Percentiles rank a stretch among this genome's conserved stretches.
Conservation (phyloP, 768 basidiomycete species). For the Daedalea quercina region DNA sequence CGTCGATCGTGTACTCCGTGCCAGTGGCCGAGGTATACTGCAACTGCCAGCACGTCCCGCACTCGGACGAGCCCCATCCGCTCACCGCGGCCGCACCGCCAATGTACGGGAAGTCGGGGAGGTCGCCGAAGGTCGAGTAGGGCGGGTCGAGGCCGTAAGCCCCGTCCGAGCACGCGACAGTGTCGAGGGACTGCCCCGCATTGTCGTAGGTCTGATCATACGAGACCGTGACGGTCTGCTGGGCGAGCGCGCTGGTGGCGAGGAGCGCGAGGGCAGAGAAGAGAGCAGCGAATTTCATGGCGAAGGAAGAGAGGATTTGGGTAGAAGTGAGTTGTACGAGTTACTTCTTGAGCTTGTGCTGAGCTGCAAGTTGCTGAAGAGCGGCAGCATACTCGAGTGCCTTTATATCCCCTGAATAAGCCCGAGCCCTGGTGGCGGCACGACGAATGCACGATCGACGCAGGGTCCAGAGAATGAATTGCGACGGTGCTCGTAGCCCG, state of each 20-base stretch:
- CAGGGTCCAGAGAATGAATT: neutral
- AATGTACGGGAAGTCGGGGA: constrained; percentile 56
- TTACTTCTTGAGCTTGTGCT: too few relatives aligned
- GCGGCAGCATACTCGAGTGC: too few relatives aligned
- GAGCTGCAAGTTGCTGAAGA: too few relatives aligned
- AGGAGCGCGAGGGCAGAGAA: constrained; percentile 13
- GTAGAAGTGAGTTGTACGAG: too few relatives aligned
- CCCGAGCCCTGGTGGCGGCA: too few relatives aligned
- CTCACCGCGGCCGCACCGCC: constrained; percentile 45
- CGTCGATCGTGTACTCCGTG: constrained; percentile 26
- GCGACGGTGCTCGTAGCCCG: neutral
- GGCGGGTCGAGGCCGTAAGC: constrained; percentile 37
- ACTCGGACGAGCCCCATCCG: constrained; percentile 45
- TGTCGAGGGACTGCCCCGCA: constrained; percentile 29
- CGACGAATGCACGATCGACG: neutral
- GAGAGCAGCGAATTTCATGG: neutral
- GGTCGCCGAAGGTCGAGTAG: constrained; percentile 42
- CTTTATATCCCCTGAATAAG: too few relatives aligned
- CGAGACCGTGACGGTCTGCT: constrained; percentile 19
- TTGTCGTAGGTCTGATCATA: constrained; percentile 53
- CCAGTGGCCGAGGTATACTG: constrained; percentile 34
- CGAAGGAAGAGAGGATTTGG: neutral
- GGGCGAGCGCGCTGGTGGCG: constrained; percentile 6
- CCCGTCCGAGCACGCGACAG: constrained; percentile 48
- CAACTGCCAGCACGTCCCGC: constrained; percentile 57